Conservation (phyloP, 1,139 yeast genomes). For the Sugiyamaella xylanicola region DNA sequence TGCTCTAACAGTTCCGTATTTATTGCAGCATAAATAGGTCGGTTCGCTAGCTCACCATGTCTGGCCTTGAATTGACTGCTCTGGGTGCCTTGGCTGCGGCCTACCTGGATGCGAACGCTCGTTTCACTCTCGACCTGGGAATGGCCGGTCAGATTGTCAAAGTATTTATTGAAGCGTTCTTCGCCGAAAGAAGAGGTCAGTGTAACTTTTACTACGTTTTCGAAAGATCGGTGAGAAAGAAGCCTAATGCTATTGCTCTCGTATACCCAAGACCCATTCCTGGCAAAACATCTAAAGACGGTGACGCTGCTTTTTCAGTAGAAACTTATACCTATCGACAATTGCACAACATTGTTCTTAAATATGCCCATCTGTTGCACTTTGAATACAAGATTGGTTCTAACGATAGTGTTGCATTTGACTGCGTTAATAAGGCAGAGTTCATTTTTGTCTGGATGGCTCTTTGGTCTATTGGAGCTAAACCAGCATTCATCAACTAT, state of each 20-base stretch:
- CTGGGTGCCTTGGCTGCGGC: conserved; percentile 36
- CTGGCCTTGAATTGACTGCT: conserved; percentile 31
- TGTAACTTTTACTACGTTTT: conserved; percentile 70
- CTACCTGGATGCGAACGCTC: conserved; percentile 38
- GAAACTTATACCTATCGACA: conserved; percentile 71
- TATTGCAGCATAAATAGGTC: too few species aligned
- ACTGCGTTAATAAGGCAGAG: conserved; percentile 81
- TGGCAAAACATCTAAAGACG: conserved; percentile 23
- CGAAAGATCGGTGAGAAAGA: conserved; percentile 52
- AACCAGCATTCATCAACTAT: conserved; percentile 84
- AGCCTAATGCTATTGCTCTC: conserved; percentile 60
- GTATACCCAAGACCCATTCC: conserved; percentile 61
- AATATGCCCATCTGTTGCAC: conserved; percentile 65
- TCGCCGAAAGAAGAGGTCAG: conserved; percentile 44
- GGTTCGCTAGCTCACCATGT: background rate
- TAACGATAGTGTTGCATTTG: conserved; percentile 73
- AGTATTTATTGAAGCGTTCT: conserved; percentile 12
- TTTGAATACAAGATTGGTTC: conserved; percentile 64
- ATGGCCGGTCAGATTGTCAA: conserved; percentile 14
- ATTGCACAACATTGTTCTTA: conserved; percentile 63
- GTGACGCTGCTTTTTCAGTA: conserved; percentile 58
- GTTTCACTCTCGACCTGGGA: conserved; percentile 20
- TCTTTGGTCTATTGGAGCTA: conserved; percentile 88
- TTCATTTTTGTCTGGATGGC: conserved; percentile 82
- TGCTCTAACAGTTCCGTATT: too few species aligned